Base-by-base conservation (phyloP, 805 yeast genomes). In the Ogataea philodendri region DNA sequence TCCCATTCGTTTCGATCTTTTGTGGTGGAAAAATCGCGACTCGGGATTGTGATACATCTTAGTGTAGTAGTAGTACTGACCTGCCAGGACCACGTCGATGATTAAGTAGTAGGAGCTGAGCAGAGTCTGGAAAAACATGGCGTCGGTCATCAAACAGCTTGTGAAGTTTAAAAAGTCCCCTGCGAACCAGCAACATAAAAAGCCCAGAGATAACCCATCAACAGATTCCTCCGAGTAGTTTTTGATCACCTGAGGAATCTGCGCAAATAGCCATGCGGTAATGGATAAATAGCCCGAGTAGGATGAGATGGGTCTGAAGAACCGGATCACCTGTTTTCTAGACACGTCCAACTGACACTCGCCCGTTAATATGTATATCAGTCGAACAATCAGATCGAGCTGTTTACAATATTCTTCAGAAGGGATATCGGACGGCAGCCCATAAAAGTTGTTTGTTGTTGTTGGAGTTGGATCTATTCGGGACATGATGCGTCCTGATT, bases 261-360 rank as follows among this genome's bases (percentile, higher is more conserved):
- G 89, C 3, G 89, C 89, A 55, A 81, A 77, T 22, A 81, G 63
- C 89, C 90, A 82, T 40, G 79, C 69, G 5, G 62, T 57, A 23
- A 77, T 60, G 3, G 83, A 76, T 11, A 65, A 33, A 20, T 54
- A 56, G 2, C 64, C 67, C 1, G 62, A 33, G 16, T 50, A 30
- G 27, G 39, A 37, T 8, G 69, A 61, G 13, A 64, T 39, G 4
- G 60, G 56, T 9, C 27, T 29, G 20, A 51, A 39, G 11, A 22
- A 17, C 4, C 29, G 19, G 3, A 54, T 49, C 14, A 55, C 22
- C 15, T 46, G 42, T 9, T 46, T 31, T 19, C 48, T 37, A 11
- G 44, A 19, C n/a, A 48, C 29, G 20, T 42, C 39, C 11, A 51
- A 7, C 22, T 29, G 22, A 29, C 60, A 52, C 19, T 49, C 49